Evolutionary conservation across 78 protist genomes (phyloP), one percentile per base, ranked within the genome.

Genomic region (Cavenderia fasciculata): DNA sequence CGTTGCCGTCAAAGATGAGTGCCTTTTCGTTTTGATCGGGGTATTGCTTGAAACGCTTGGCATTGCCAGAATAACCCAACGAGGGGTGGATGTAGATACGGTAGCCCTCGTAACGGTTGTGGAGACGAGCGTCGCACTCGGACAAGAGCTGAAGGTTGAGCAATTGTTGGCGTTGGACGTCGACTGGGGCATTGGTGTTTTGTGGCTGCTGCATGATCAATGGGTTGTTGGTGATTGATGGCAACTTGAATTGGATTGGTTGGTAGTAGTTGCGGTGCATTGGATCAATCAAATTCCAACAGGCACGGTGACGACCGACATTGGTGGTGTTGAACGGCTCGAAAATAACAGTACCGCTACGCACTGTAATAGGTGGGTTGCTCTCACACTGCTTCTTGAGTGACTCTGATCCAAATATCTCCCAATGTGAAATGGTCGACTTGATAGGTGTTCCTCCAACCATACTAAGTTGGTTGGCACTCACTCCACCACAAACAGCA

Each of bases 221-320:
- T 36, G 71, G 59, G 4, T 23, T 34, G 25, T 34, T 70, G 23
- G 71, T 36, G 44, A 16, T 29, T 10, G 27, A n/a, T 63, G 88
- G 88, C 40, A 79, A 41, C 59, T 79, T 79, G 76, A 79, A 79
- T 63, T 63, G 74, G 57, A 79, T 79, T 41, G 88, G 76, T 54
- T 79, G 88, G 54, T 79, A 79, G 69, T 79, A 79, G 54, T 79
- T 79, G 38, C 88, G 70, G 16, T 79, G 88, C 88, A 79, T 79
- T 63, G 88, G 88, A 11, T 79, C 76, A 14, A 54, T 21, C 19
- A 79, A 54, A 54, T 79, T 79, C 88, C 88, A 79, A n/a, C 88
- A 79, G 18, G 88, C 74, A 12, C 71, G 31, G 21, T 79, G 88
- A n/a, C 73, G 54, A 43, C 88, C 88, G 40, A 59, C 59, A 71